Evolutionary conservation across 1,284 basidiomycete genomes (phyloP), one percentile per base, ranked within the genome.

Genomic region (Cutaneotrichosporon sp.): DNA sequence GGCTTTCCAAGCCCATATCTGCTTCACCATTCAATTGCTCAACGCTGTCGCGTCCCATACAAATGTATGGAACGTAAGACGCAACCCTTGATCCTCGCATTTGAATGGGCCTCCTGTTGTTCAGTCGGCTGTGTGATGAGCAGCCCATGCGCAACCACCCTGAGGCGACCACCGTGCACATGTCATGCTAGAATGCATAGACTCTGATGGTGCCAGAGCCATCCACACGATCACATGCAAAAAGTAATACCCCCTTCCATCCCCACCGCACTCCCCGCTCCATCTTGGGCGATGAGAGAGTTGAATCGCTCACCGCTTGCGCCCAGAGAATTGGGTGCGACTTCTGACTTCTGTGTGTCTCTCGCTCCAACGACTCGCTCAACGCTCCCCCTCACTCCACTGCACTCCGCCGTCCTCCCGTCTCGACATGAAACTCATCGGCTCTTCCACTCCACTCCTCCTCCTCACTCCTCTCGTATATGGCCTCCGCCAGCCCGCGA

Each of bases 231-330:
- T 16, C 31, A 25, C 14, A 31, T 34, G 29, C 41, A 47, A 48
- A 52, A 52, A 56, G 27, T 17, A 25, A 19, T 7, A 27, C 34
- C 27, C 33, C 49, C 48, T 27, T 31, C 27, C 51, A 42, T 51
- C 46, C 35, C 24, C 46, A 14, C 45, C 53, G 45, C 51, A 51
- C 57, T 55, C 53, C 57, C 22, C 47, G 26, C 17, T 27, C 26
- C 38, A 25, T 52, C 22, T 46, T 51, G 27, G 45, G 52, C 44
- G 33, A 38, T 45, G 37, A 31, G 25, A 45, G 51, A 55, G 57
- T 59, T 59, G 57, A 59, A 55, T 55, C 53, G 22, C 45, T n/a
- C 38, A 41, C 26, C 52, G 53, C 52, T 57, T 57, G 35, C 49
- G 49, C 11, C 20, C 32, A 25, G 11, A 10, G 29, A 31, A 33